Evolutionary conservation across 441 rosid species (phyloP).

Genomic region (Gossypium schwendimanii): DNA sequence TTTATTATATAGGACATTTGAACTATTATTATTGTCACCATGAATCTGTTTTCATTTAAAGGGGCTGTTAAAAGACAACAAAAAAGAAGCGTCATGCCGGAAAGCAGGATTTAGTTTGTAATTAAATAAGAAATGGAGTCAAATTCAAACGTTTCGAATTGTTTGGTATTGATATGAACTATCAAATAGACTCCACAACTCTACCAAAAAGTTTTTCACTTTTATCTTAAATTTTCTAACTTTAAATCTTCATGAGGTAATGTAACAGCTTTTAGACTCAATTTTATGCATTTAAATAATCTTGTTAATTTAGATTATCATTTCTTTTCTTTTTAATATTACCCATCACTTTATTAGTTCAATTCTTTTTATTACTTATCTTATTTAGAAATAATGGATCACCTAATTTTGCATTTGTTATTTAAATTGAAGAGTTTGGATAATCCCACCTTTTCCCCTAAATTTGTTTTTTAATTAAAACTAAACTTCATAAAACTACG

Average conservation of each 20-base stretch:
- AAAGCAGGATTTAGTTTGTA: neutral
- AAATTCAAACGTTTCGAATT: slow-evolving; percentile 4
- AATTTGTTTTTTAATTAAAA: too few relatives aligned
- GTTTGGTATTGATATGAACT: slow-evolving; percentile 8
- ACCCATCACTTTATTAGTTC: too few relatives aligned
- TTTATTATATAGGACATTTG: too few relatives aligned
- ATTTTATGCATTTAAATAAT: too few relatives aligned
- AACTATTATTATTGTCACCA: neutral
- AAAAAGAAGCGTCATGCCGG: neutral
- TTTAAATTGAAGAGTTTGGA: too few relatives aligned
- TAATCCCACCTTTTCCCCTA: too few relatives aligned
- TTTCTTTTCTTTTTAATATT: too few relatives aligned
- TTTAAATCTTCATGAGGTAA: neutral
- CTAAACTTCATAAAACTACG: too few relatives aligned
- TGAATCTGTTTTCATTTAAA: neutral
- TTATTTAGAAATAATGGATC: too few relatives aligned
- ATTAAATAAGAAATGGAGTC: neutral
- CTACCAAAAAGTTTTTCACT: neutral
- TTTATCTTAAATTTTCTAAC: slow-evolving; percentile 1
- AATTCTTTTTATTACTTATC: too few relatives aligned
- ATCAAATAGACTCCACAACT: neutral
- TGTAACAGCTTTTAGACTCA: neutral
- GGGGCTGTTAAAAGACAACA: neutral
- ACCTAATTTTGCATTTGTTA: too few relatives aligned
- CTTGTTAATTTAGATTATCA: too few relatives aligned